Evolutionary conservation across 2,329 filamentous ascomycete genomes (phyloP).

Genomic region (Ophiostoma ulmi): DNA sequence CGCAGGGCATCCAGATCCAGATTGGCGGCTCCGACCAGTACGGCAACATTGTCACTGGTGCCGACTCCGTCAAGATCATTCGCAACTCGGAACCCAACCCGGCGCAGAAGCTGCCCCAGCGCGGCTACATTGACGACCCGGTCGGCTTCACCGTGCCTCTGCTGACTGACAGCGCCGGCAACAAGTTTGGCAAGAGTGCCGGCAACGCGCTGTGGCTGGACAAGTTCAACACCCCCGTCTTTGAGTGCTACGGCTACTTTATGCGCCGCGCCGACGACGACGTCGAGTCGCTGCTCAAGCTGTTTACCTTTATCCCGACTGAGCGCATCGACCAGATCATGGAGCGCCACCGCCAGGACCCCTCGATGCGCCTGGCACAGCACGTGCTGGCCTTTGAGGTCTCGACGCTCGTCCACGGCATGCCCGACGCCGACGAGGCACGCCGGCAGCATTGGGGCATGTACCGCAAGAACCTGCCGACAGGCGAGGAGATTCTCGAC

Average conservation of each 20-base stretch:
- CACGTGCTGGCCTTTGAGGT: conserved; percentile 80
- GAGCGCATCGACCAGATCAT: conserved; percentile 63
- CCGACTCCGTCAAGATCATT: conserved; percentile 76
- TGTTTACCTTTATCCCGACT: conserved; percentile 83
- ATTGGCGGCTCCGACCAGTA: conserved; percentile 95
- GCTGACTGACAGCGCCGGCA: conserved; percentile 75
- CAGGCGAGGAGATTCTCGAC: conserved; percentile 3
- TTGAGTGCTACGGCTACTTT: conserved; percentile 89
- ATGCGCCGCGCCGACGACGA: conserved; percentile 75
- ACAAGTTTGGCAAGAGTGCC: conserved; percentile 91
- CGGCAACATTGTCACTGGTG: conserved; percentile 88
- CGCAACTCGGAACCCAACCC: conserved; percentile 51
- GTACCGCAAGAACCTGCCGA: conserved; percentile 34
- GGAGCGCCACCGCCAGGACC: conserved; percentile 60
- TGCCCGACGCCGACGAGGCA: conserved; percentile 57
- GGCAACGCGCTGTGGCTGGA: conserved; percentile 95
- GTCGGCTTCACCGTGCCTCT: conserved; percentile 88
- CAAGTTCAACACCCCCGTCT: conserved; percentile 68
- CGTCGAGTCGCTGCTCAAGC: conserved; percentile 73
- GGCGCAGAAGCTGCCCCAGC: conserved; percentile 37
- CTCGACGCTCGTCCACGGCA: conserved; percentile 71
- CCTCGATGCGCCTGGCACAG: conserved; percentile 70
- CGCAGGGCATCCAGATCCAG: conserved; percentile 69
- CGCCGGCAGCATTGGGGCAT: conserved; percentile 45
- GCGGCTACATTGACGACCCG: conserved; percentile 49